These are phyloP conservation scores for Pseudocercospora fuligena DNA, from an alignment of 2,329 filamentous ascomycete genomes.

Conservation along the genomic window DNA sequence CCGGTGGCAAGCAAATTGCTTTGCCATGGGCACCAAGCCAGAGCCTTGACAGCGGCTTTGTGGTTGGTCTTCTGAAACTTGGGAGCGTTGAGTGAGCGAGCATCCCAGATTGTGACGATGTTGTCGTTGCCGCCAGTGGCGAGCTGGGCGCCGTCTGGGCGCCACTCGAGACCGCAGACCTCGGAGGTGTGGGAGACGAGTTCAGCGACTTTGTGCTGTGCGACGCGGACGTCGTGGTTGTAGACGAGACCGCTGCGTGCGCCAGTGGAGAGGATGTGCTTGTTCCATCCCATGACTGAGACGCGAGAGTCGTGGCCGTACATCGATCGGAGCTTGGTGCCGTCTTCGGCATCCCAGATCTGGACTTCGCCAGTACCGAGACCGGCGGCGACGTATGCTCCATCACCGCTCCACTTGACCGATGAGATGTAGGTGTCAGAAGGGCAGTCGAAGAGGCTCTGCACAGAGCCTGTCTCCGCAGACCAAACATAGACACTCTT, in stretches of 20 bases:
- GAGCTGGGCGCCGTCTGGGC: slow-evolving; percentile 92
- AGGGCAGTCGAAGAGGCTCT: slow-evolving; percentile 83
- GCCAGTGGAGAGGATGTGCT: slow-evolving; percentile 94
- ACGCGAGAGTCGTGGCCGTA: slow-evolving; percentile 95
- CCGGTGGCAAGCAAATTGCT: slow-evolving; percentile 95
- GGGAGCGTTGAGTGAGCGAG: slow-evolving; percentile 86
- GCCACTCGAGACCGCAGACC: slow-evolving; percentile 97
- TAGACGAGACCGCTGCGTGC: slow-evolving; percentile 92
- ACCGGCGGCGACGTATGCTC: slow-evolving; percentile 93
- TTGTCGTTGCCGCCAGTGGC: slow-evolving; percentile 99
- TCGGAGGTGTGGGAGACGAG: slow-evolving; percentile 96
- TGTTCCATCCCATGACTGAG: slow-evolving; percentile 98
- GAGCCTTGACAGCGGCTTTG: slow-evolving; percentile 96
- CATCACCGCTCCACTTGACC: slow-evolving; percentile 98
- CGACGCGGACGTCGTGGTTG: slow-evolving; percentile 98
- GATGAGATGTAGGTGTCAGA: slow-evolving; percentile 96
- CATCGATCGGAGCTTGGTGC: slow-evolving; percentile 97
- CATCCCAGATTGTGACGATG: slow-evolving; percentile 98
- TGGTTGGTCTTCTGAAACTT: slow-evolving; percentile 99
- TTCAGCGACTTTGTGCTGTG: slow-evolving; percentile 97
- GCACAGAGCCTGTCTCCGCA: slow-evolving; percentile 87
- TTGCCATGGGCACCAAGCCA: slow-evolving; percentile 99
- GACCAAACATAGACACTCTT: slow-evolving; percentile 99
- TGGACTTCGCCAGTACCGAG: slow-evolving; percentile 95
- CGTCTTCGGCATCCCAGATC: slow-evolving; percentile 98